These are phyloP conservation scores for Hypholoma sublateritium DNA, from an alignment of 768 basidiomycete genomes.

Conservation along the genomic window DNA sequence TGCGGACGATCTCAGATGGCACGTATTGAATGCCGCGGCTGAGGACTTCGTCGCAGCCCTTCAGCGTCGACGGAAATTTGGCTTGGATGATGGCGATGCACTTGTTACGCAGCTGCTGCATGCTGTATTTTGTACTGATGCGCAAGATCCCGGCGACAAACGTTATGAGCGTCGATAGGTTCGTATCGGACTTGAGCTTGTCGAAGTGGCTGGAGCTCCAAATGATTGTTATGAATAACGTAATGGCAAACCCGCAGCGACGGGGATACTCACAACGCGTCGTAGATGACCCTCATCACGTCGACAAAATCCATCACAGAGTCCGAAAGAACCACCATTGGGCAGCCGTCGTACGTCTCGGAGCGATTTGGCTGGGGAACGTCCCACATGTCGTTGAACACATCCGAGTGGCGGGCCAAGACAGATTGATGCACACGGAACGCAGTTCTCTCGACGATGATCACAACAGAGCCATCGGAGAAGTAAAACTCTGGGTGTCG, in stretches of 20 bases:
- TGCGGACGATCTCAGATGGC: slow-evolving; percentile 36
- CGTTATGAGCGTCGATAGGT: slow-evolving; percentile 33
- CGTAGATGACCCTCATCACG: slow-evolving; percentile 35
- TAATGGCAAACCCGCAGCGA: background rate
- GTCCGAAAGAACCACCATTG: slow-evolving; percentile 31
- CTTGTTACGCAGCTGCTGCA: slow-evolving; percentile 35
- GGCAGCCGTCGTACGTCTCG: slow-evolving; percentile 36
- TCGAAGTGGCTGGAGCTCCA: slow-evolving; percentile 35
- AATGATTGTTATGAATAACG: background rate
- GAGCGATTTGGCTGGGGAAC: slow-evolving; percentile 33
- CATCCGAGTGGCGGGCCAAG: slow-evolving; percentile 37
- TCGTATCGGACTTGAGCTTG: slow-evolving; percentile 30
- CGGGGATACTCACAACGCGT: slow-evolving; percentile 33
- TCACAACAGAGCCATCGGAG: slow-evolving; percentile 38
- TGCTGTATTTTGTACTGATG: slow-evolving; percentile 44
- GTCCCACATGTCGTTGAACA: slow-evolving; percentile 39
- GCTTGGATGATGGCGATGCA: slow-evolving; percentile 38
- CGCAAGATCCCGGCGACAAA: slow-evolving; percentile 42
- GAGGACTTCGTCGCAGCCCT: slow-evolving; percentile 38
- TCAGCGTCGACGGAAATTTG: slow-evolving; percentile 41
- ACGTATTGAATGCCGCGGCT: slow-evolving; percentile 34
- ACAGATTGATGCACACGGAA: slow-evolving; percentile 39
- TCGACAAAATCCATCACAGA: slow-evolving; percentile 35
- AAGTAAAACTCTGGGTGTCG: slow-evolving; percentile 36
- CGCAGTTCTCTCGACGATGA: slow-evolving; percentile 30